Evolutionary conservation across 495 filamentous ascomycete species (phyloP), one percentile per base, ranked within the genome.

Genomic region (Tuber indicum): DNA sequence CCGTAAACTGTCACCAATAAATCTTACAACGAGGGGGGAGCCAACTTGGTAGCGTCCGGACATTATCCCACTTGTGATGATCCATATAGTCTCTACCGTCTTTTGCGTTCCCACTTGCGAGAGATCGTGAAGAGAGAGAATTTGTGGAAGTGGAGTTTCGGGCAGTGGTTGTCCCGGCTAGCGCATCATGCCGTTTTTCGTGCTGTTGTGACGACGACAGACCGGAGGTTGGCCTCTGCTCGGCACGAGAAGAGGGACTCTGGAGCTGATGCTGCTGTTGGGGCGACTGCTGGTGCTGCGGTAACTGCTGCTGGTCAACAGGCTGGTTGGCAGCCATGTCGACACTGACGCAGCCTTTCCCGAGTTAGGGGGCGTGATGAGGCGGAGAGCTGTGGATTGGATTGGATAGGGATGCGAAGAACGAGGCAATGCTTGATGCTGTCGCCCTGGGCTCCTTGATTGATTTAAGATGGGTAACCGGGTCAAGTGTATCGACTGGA

Each of bases 41-140:
- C 82, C 72, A 81, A 83, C 82, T 83, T 75, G 82, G 82, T 75
- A 83, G 78, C 74, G 82, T 83, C 74, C 82, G 79, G 76, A 83
- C 79, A 74, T 78, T 82, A 74, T 75, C 76, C 80, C 81, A 82
- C 73, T 78, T 66, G 32, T 66, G 58, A 66, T 66, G 81, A 75
- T 73, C 73, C 73, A 76, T 77, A 39, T 81, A 79, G 42, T 75
- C 76, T 72, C 75, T 79, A 66, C 76, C 76, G 72, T 74, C 78
- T 49, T 81, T 77, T 66, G 74, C 71, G 46, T 75, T 79, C 26
- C 81, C 70, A 44, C 47, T 78, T 69, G 73, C 78, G 9, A 75
- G 74, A 73, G 81, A 83, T 44, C 76, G 78, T 43, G 81, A 83
- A 70, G 82, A 83, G 19, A 83, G 21, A 14, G 82, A 83, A 72